Evolutionary conservation across 2,329 filamentous ascomycete genomes (phyloP), one percentile per base, ranked within the genome.

Genomic region (Epichloe typhina): DNA sequence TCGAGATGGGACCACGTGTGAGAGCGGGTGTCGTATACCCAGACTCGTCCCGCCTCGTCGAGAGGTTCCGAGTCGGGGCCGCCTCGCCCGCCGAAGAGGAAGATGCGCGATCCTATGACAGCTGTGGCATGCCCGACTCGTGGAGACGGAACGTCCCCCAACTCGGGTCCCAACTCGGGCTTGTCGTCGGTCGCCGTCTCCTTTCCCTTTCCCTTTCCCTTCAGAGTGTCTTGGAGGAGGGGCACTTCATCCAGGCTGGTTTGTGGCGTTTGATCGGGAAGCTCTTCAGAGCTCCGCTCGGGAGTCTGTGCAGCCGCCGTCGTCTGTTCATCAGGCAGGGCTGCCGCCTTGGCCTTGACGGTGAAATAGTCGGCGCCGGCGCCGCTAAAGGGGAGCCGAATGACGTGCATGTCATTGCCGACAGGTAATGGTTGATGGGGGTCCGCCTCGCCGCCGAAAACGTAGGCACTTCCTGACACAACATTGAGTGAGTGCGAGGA

Each of bases 81-180:
- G 36, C 84, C 83, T 43, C 86, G 81, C 9, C 89, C 88, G 46
- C 87, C 88, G 65, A 90, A 95, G 41, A 94, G 56, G 66, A 91
- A 91, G 59, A 94, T 81, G 21, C 80, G 81, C 43, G 76, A 75
- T 52, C 82, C 75, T 52, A 93, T 77, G 1, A 80, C 75, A 12
- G 83, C 77, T 0, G 83, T 79, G 36, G 87, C 83, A 57, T 88
- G 79, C 19, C 88, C 88, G 2, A 90, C 79, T 19, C 88, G 79
- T 2, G 86, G 74, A 1, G 72, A 66, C 0, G 88, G 87, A 1
- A 85, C 72, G 35, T 73, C 62, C 31, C 65, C 68, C 1, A 71
- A 58, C 7, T 55, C 57, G 5, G 57, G 58, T 47, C 23, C 23
- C 23, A 8, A 58, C 7, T 55, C 57, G 5, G 57, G 58, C 46